Evolutionary conservation across 1,139 yeast genomes (phyloP).

Genomic region (Citeromyces hawaiiensis): DNA sequence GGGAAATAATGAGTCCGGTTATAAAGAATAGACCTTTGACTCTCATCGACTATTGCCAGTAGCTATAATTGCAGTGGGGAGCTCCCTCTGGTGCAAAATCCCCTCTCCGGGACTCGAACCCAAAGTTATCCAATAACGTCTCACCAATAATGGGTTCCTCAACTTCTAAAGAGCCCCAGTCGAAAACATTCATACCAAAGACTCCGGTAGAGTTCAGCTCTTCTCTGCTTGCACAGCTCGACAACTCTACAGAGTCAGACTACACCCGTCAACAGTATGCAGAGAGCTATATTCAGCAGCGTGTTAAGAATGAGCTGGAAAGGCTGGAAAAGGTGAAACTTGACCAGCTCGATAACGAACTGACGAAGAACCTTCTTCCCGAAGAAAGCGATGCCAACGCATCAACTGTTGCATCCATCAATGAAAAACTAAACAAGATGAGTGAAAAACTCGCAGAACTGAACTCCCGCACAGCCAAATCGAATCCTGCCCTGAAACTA

Average conservation of each 20-base stretch:
- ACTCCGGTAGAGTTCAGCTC: slow-evolving; percentile 70
- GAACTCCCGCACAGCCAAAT: slow-evolving; percentile 16
- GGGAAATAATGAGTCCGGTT: too few species aligned
- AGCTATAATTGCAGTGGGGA: too few species aligned
- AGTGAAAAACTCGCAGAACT: slow-evolving; percentile 15
- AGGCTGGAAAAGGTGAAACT: slow-evolving; percentile 49
- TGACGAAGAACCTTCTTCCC: slow-evolving; percentile 27
- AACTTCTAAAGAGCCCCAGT: slow-evolving; percentile 18
- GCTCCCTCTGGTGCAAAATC: too few species aligned
- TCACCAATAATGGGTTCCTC: not conserved
- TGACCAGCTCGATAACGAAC: slow-evolving; percentile 36
- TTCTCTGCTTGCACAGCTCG: slow-evolving; percentile 56
- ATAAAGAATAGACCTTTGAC: too few species aligned
- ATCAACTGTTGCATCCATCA: slow-evolving; percentile 16
- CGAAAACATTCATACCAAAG: slow-evolving; percentile 54
- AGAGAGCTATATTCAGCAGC: slow-evolving; percentile 65
- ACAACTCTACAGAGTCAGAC: slow-evolving; percentile 64
- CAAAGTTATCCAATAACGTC: not conserved
- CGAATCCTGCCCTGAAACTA: slow-evolving; percentile 18
- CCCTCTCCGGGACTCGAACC: not conserved
- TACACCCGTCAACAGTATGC: slow-evolving; percentile 72
- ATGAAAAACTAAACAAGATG: slow-evolving; percentile 28
- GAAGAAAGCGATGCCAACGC: slow-evolving; percentile 18
- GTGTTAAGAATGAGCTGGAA: slow-evolving; percentile 55
- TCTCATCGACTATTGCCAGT: too few species aligned